Conservation (phyloP, 2,329 filamentous ascomycete genomes). For the Fusarium irregulare region DNA sequence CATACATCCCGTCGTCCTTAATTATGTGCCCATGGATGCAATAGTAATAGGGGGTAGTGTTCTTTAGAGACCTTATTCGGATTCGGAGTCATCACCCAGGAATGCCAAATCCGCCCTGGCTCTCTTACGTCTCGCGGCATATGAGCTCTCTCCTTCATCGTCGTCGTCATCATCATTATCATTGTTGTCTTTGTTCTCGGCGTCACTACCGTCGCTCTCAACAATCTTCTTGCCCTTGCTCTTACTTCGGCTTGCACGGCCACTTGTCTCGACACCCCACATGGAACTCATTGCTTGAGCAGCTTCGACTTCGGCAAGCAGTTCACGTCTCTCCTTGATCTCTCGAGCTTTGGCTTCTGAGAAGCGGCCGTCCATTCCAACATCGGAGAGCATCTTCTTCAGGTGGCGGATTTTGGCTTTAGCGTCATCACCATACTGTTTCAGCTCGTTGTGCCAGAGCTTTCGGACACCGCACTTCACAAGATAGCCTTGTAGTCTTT, state of each 20-base stretch:
- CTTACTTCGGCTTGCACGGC: constrained; percentile 57
- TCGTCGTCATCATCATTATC: constrained; percentile 41
- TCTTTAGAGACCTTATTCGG: constrained; percentile 56
- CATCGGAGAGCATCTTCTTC: constrained; percentile 79
- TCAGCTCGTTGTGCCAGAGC: constrained; percentile 88
- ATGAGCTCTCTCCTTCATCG: constrained; percentile 48
- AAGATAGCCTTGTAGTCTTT: constrained; percentile 86
- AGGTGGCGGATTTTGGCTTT: constrained; percentile 87
- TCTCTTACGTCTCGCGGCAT: constrained; percentile 60
- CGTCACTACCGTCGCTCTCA: constrained; percentile 48
- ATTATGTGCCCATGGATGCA: constrained; percentile 3
- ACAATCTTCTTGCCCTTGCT: constrained; percentile 48
- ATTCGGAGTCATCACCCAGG: constrained; percentile 75
- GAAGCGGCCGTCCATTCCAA: constrained; percentile 90
- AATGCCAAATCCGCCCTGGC: constrained; percentile 70
- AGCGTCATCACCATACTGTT: constrained; percentile 74
- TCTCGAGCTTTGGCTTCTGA: constrained; percentile 84
- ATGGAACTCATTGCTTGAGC: constrained; percentile 83
- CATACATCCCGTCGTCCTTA: constrained; percentile 23
- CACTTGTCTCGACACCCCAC: constrained; percentile 72
- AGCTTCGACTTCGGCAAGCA: constrained; percentile 84
- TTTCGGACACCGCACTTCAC: constrained; percentile 93
- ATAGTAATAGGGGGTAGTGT: constrained; percentile 2
- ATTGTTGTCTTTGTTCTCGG: constrained; percentile 40
- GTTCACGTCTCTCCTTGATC: constrained; percentile 88